Base-by-base conservation (phyloP, 2,329 filamentous ascomycete genomes). In the Westerdykella ornata region DNA sequence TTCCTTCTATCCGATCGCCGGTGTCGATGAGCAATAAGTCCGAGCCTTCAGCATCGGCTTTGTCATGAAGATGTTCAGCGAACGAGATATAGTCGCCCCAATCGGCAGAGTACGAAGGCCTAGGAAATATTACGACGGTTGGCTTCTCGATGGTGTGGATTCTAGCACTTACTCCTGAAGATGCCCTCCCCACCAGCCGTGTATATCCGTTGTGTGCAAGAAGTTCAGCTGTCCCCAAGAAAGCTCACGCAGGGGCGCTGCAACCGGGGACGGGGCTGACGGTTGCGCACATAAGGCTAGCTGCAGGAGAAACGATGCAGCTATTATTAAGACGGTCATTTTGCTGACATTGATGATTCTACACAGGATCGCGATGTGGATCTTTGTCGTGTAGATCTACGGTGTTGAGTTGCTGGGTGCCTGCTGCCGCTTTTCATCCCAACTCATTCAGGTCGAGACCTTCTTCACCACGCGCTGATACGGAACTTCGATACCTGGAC, bases 11-110 rank as follows among this genome's bases (percentile, higher is more conserved):
- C 5, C 90, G 79, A 60, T 97, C 92, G 45, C 92, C 92, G 0
- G 89, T 96, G 63, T 98, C 92, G 48, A 98, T 73, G n/a, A 98
- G 72, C n/a, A 98, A 71, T 13, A 98, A 72, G 62, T 98, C 92
- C 19, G 78, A 79, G 34, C 88, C 88, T 39, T 82, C 75, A 1
- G 80, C 77, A 58, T 96, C 85, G 41, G 88, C 88, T 59, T 79
- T 82, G 51, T 80, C 76, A 42, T 80, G 84, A 74, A 98, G 80
- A 60, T 90, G 88, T 28, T 83, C 74, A 26, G 88, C 80, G 61
- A 98, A 96, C 5, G 90, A 96, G 56, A 97, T 77, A 67, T 97
- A 98, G 68, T 98, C 92, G 44, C 92, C 92, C 88, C 92, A 97
- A 66, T 98, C 92, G 35, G 88, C 90, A 5, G 87, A 89, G 67